Conservation (phyloP, 129 eudicot species). For the Apium graveolens region DNA sequence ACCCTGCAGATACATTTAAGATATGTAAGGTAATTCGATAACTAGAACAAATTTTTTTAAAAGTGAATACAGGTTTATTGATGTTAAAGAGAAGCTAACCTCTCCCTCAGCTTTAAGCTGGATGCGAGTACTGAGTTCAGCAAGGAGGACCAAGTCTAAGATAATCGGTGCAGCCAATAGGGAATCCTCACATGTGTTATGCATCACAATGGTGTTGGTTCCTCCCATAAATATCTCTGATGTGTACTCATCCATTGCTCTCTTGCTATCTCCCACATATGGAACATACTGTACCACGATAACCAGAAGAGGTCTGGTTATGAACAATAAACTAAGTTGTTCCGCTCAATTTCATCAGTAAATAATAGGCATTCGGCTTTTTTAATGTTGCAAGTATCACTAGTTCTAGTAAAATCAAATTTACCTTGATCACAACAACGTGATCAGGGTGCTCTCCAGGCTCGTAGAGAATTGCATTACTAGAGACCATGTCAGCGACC, state of each 20-base stretch:
- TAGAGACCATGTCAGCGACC: slow-evolving; percentile 95
- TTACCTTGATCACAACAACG: slow-evolving; percentile 95
- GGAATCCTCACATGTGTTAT: slow-evolving; percentile 95
- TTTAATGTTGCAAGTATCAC: neutral
- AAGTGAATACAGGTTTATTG: neutral
- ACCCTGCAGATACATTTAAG: slow-evolving; percentile 34
- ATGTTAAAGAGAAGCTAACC: slow-evolving; percentile 27
- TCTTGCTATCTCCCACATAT: slow-evolving; percentile 90
- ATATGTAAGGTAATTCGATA: neutral
- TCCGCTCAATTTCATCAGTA: neutral
- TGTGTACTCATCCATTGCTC: slow-evolving; percentile 98
- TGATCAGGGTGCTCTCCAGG: slow-evolving; percentile 99
- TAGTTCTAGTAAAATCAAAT: neutral
- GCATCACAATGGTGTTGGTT: slow-evolving; percentile 76
- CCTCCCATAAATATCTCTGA: slow-evolving; percentile 98
- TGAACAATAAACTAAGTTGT: neutral
- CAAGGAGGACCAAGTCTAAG: slow-evolving; percentile 85
- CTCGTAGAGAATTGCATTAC: slow-evolving; percentile 87
- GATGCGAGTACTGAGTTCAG: slow-evolving; percentile 93
- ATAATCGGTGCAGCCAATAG: slow-evolving; percentile 95
- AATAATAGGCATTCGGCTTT: neutral
- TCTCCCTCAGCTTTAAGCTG: slow-evolving; percentile 76
- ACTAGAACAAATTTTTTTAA: neutral
- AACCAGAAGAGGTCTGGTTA: neutral
- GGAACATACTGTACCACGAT: slow-evolving; percentile 60